Evolutionary conservation across 305 asterid species (phyloP).

Genomic region (Fraxinus ornus): DNA sequence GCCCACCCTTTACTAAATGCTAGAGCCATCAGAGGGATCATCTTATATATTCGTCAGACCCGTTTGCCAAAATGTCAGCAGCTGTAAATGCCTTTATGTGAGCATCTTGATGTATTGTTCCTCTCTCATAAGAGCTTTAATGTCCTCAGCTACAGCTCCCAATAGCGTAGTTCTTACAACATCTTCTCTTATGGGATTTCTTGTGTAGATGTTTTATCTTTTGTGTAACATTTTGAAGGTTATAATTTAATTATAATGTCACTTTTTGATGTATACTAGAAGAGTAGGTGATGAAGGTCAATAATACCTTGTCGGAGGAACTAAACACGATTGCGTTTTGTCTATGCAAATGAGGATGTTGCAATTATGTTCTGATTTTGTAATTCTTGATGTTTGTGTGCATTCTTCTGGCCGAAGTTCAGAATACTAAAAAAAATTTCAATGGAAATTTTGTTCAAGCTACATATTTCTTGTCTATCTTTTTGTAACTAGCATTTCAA

Average conservation of each 20-base stretch:
- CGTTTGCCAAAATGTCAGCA: not conserved
- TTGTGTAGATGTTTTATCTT: not conserved
- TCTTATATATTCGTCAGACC: not conserved
- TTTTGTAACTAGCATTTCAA: not conserved
- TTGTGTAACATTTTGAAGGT: slow-evolving; percentile 9
- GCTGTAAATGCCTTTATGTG: not conserved
- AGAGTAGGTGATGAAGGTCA: slow-evolving; percentile 7
- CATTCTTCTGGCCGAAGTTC: slow-evolving; percentile 8
- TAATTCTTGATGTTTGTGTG: slow-evolving; percentile 13
- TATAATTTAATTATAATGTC: slow-evolving; percentile 14
- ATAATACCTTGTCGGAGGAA: not conserved
- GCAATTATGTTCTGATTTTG: slow-evolving; percentile 2
- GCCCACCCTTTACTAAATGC: too few relatives aligned
- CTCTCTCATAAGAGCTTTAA: not conserved
- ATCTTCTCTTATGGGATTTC: not conserved
- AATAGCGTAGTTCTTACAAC: not conserved
- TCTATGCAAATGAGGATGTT: slow-evolving; percentile 4
- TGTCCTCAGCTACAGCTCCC: not conserved
- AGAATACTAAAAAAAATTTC: not conserved
- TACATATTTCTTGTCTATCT: not conserved
- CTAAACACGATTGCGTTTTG: not conserved
- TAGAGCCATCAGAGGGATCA: not conserved
- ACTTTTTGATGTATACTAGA: not conserved
- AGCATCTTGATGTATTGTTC: not conserved
- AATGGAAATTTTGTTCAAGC: not conserved